Evolutionary conservation across 495 filamentous ascomycete genomes (phyloP).

Genomic region (Neurospora sublineolata): DNA sequence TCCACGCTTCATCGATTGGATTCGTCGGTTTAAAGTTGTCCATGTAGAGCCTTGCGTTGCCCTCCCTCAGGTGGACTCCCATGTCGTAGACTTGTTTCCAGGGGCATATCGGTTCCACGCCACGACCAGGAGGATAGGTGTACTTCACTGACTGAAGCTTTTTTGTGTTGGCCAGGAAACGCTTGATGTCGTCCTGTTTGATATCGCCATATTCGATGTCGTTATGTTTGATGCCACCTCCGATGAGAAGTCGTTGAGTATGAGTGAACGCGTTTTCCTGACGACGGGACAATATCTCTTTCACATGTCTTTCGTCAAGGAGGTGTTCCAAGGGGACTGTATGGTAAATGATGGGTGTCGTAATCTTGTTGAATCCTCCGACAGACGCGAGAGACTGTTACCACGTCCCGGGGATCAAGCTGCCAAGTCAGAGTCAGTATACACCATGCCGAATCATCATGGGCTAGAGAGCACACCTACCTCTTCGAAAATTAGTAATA

Average conservation of each 20-base stretch:
- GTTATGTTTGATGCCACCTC: background rate
- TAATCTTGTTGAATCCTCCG: constrained; percentile 15
- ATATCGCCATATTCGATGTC: background rate
- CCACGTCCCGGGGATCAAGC: background rate
- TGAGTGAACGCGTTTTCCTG: constrained; percentile 11
- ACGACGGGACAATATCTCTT: constrained; percentile 7
- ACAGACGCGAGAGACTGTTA: background rate
- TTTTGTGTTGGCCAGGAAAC: background rate
- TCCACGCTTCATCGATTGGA: background rate
- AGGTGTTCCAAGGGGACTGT: constrained; percentile 11
- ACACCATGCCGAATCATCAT: background rate
- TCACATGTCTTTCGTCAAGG: constrained; percentile 9
- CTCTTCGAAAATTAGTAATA: constrained; percentile 17
- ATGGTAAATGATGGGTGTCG: constrained; percentile 17
- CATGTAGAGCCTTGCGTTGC: background rate
- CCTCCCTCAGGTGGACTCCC: background rate
- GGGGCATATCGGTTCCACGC: background rate
- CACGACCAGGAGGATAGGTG: background rate
- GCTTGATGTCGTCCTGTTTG: background rate
- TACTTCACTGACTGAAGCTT: background rate
- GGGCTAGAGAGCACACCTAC: constrained; percentile 1
- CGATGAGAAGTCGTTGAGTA: constrained; percentile 13
- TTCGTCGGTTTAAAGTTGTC: background rate
- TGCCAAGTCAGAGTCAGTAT: background rate
- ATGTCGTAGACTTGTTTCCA: background rate